phyloP scores from a whole-genome alignment of 345 rosid species.

The Populus davidiana region DNA sequence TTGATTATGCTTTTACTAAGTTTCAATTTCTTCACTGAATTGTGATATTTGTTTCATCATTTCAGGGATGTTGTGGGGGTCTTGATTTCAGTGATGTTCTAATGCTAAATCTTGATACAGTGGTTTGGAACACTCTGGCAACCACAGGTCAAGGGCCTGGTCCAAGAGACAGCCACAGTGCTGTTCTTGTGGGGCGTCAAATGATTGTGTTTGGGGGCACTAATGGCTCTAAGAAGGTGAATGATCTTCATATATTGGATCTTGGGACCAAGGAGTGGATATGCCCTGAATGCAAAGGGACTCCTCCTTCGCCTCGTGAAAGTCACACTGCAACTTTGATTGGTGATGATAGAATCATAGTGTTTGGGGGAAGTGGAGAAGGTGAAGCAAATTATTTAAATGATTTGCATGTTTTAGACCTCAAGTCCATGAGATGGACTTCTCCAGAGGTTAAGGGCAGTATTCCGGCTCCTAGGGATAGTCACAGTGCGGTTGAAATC shows the following conservation, averaged over 20 bases:
- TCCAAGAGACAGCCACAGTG: conserved; percentile 75
- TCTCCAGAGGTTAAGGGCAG: conserved; percentile 54
- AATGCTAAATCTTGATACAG: conserved; percentile 43
- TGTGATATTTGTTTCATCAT: not conserved
- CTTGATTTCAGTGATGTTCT: conserved; percentile 68
- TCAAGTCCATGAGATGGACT: conserved; percentile 59
- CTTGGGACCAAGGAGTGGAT: conserved; percentile 55
- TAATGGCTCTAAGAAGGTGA: conserved; percentile 65
- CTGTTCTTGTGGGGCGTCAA: conserved; percentile 49
- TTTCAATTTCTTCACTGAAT: not conserved
- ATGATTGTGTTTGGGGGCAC: conserved; percentile 79
- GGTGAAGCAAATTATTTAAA: conserved; percentile 73
- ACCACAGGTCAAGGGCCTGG: conserved; percentile 70
- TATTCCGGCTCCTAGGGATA: conserved; percentile 67
- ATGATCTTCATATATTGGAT: conserved; percentile 61
- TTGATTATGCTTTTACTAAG: not conserved
- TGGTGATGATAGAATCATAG: conserved; percentile 43
- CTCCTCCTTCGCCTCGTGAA: conserved; percentile 60
- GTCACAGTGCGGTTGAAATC: conserved; percentile 56
- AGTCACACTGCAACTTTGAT: conserved; percentile 68
- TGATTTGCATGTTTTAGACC: conserved; percentile 63
- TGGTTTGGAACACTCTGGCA: conserved; percentile 50
- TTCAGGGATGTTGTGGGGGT: conserved; percentile 78
- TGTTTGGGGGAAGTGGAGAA: conserved; percentile 83
- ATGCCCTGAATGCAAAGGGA: conserved; percentile 43